Evolutionary conservation across 106 monocot species (phyloP), one percentile per base, ranked within the genome.

Genomic region (Dactylorhiza incarnata): DNA sequence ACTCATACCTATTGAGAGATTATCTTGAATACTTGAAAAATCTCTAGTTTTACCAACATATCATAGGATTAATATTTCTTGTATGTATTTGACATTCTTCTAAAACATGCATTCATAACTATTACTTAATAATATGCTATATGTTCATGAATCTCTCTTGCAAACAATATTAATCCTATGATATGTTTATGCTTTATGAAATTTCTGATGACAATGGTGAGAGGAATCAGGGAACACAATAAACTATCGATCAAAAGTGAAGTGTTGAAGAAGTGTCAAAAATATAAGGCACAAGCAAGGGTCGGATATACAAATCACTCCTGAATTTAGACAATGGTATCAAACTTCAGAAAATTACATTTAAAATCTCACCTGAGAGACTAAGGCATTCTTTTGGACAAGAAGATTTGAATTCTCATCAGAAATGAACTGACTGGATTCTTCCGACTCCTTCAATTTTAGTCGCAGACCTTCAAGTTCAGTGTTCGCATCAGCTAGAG

Each of bases 331-430:
- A 49, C 5, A 49, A 20, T 20, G 22, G 49, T 47, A 47, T 9
- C 47, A 72, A 48, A 48, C 49, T 49, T 72, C 49, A 49, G 49
- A 20, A 14, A 62, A 17, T 49, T 25, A 13, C 23, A 10, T 5
- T 49, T 25, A 49, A 49, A 72, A 47, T 37, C 7, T 79, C 82
- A 86, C 82, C 80, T 83, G 74, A 45, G 77, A 80, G 17, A 80
- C 61, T 54, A 86, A 74, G 74, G 67, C 9, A 77, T 22, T 63
- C 9, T 72, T 86, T 68, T 83, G 80, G 46, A 79, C 14, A 72
- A 80, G 68, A 80, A 77, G 82, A 51, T 8, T 72, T 14, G 70
- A 61, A 54, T 80, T 84, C 74, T 88, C 68, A 71, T 76, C 71
- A 46, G 63, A 51, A 55, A 85, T 68, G 49, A 65, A 73, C 51